phyloP scores from a whole-genome alignment of 495 filamentous ascomycete species.

The Penicillium cataractarum region DNA sequence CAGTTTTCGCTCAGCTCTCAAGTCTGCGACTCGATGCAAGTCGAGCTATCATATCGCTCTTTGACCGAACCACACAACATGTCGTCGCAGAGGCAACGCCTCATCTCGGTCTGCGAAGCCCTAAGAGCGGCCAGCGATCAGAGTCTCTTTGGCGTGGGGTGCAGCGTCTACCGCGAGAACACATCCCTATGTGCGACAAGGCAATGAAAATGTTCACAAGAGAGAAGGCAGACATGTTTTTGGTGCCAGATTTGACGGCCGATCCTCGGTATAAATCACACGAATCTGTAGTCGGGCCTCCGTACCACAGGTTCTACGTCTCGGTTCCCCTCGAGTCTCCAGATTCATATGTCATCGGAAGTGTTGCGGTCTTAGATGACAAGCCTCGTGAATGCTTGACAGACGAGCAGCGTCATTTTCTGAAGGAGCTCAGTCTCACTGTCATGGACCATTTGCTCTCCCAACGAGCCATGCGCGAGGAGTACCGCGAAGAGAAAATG shows the following conservation, averaged over 20 bases:
- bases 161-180: conserved; percentile 29
- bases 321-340: conserved; percentile 55
- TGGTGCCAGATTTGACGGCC: conserved; percentile 30
- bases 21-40: conserved; percentile 44
- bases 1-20: conserved; percentile 46
- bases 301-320: conserved; percentile 38
- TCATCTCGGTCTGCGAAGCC: conserved; percentile 40
- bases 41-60: conserved; percentile 37
- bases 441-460: conserved; percentile 62
- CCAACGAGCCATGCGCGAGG: conserved; percentile 50
- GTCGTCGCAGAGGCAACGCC: conserved; percentile 55
- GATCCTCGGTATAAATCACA: conserved; percentile 34
- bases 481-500: conserved; percentile 56
- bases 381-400: conserved; percentile 25
- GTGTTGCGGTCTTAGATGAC: conserved; percentile 60
- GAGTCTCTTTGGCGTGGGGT: conserved; percentile 44
- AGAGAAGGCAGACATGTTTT: conserved; percentile 37
- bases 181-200: conserved; percentile 30
- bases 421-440: conserved; percentile 48
- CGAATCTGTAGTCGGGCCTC: conserved; percentile 33
- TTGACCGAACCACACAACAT: conserved; percentile 44
- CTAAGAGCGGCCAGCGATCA: conserved; percentile 23
- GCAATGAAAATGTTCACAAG: conserved; percentile 39
- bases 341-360: conserved; percentile 65
- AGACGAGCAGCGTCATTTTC: conserved; percentile 22